Evolutionary conservation across 257 asterid species (phyloP), one percentile per base, ranked within the genome.

Genomic region (Lycium barbarum): DNA sequence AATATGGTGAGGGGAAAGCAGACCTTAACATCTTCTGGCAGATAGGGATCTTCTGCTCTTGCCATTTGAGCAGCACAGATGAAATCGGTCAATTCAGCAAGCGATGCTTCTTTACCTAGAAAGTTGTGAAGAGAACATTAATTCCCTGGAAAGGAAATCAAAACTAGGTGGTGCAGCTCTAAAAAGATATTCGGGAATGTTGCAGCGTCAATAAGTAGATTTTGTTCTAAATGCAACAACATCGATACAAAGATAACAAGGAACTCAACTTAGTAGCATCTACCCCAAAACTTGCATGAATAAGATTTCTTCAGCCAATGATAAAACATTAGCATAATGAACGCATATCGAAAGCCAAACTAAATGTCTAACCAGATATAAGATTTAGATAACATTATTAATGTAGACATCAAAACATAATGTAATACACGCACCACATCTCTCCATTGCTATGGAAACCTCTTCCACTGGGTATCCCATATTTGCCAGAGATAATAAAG

Each of bases 61-160:
- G 96, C 91, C 87, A 92, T 59, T 89, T 94, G 98, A 85, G 98
- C 98, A 81, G 98, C 97, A 73, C 80, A 87, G 68, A 96, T 91
- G 80, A 87, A 93, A 89, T 96, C 97, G 2, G 91, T 87, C 78
- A 96, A 83, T n/a, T 68, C 93, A 13, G 85, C 74, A 82, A 92
- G 54, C 0, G 94, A 83, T 66, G 97, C 98, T 22, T 82, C 94
- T 43, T 89, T 91, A 79, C 96, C 99, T 96, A 90, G 81, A 88
- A 67, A 62, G 65, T 76, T 76, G 65, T 53, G 57, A 51, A 76
- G 22, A 76, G 47, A 43, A 76, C 26, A 76, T 26, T 26, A 76
- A 51, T 26, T 22, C 13, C 82, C 15, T 53, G 59, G 65, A 53
- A 53, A 14, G 26, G 47, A 76, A 38, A 76, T 51, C 43, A 76